phyloP scores from a whole-genome alignment of 1,139 yeast species.

The Yamadazyma atlantica region DNA sequence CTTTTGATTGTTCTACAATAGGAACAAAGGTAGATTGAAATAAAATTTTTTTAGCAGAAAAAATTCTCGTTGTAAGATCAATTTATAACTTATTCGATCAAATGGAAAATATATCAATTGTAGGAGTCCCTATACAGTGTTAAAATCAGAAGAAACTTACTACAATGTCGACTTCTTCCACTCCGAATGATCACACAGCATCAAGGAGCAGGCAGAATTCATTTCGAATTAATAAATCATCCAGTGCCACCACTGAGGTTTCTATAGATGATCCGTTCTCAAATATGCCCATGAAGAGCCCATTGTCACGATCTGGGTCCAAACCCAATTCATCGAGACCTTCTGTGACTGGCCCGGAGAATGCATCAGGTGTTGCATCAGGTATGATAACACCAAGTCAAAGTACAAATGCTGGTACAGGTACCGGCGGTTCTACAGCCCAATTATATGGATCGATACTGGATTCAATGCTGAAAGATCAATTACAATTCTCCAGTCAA shows the following conservation, averaged over 20 bases:
- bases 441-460: not conserved
- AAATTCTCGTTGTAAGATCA: not conserved
- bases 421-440: not conserved
- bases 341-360: not conserved
- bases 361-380: not conserved
- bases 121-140: not conserved
- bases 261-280: not conserved
- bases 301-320: not conserved
- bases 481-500: not conserved
- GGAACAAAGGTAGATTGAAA: not conserved
- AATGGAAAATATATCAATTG: not conserved
- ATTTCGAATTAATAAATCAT: not conserved
- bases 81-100: not conserved
- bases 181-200: not conserved
- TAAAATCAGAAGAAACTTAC: not conserved
- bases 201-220: conserved; percentile 1
- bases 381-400: not conserved
- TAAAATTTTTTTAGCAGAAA: conserved; percentile 1
- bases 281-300: not conserved
- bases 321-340: not conserved
- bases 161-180: not conserved
- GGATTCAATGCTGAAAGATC: not conserved
- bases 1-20: not conserved
- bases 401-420: not conserved
- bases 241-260: not conserved